Evolutionary conservation across 1,284 basidiomycete genomes (phyloP), one percentile per base, ranked within the genome.

Genomic region (Boletellus deceptivus): DNA sequence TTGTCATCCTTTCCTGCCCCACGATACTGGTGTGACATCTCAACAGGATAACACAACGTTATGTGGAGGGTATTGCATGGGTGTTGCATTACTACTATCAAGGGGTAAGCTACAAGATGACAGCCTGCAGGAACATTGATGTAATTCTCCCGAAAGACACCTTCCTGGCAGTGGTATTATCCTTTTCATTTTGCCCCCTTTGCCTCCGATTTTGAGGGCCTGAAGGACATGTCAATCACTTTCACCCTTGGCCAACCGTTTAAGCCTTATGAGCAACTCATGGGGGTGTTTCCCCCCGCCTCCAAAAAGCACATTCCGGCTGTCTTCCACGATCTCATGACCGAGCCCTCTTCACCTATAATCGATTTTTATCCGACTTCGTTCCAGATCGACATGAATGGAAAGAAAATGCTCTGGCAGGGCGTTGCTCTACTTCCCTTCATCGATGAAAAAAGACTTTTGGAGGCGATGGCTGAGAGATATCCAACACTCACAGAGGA

Each of bases 321-420:
- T 25, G 79, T 84, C 1, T 95, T 97, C 76, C 96, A 98, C 44
- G 69, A 75, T 6, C 80, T 99, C 39, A 99, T 99, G 97, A 84
- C 78, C 5, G 81, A 91, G 3, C 79, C 86, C 45, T 83, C 89
- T 36, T 98, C 95, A 0, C 91, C 93, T 3, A 98, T 98, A 68
- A 84, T 93, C 57, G 97, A 99, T 67, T 99, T 98, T 73, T 98
- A 98, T 70, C 97, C 97, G 0, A 64, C 78, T 6, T 84, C 89
- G 17, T 99, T 99, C 69, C 83, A 95, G 60, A 89, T 99, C 63
- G 97, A 99, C 70, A 99, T 99, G 97, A 99, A 99, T 66, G 97
- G 97, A 55, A 99, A 99, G 74, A 93, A 92, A 73, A 98, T 99
- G 95, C 80, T 91, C 2, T 99, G 97, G 97, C 97, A 99, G 71